Evolutionary conservation across 371 early-diverging fungal species (phyloP), one percentile per base, ranked within the genome.

Genomic region (Mortierella sp.): DNA sequence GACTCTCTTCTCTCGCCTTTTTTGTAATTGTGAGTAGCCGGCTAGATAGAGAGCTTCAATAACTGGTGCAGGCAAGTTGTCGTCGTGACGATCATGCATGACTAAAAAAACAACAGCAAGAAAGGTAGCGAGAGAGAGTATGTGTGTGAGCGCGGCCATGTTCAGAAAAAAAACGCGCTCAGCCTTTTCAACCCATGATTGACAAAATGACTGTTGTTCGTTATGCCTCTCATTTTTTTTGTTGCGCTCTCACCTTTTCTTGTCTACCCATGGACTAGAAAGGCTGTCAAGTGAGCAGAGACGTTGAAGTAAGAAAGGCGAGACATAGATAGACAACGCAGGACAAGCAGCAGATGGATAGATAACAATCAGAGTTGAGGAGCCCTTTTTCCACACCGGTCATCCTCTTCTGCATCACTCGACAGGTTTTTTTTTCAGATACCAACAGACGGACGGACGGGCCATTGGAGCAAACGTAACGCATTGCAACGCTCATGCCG

Each of bases 71-170:
- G 21, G 37, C 61, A 37, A 19, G 37, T 28, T 28, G 31, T 61
- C 67, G 37, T 67, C 40, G 67, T 67, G 67, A 67, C 43, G 40
- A 40, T 67, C 67, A 67, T 67, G 67, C 67, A 67, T 67, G 40
- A 59, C 31, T 26, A 74, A 31, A 59, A 24, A 54, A 24, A 24
- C n/a, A 24, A 54, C 44, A 73, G 51, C 43, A 26, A 73, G 55
- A 26, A 21, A 73, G n/a, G 48, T 40, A 21, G 21, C 54, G 57
- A 26, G 11, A 44, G 28, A 46, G 14, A 43, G 57, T 16, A 43
- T 24, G 26, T 55, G 59, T 31, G 31, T 59, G 64, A 61, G 64
- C 34, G 37, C n/a, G 64, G 19, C 64, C 37, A 61, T 61, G 16
- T 34, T 16, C 37, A 34, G 16, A 61, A 61, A 31, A 31, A 64